Evolutionary conservation across 495 filamentous ascomycete species (phyloP), one percentile per base, ranked within the genome.

Genomic region (Penicillium macrosclerotiorum): DNA sequence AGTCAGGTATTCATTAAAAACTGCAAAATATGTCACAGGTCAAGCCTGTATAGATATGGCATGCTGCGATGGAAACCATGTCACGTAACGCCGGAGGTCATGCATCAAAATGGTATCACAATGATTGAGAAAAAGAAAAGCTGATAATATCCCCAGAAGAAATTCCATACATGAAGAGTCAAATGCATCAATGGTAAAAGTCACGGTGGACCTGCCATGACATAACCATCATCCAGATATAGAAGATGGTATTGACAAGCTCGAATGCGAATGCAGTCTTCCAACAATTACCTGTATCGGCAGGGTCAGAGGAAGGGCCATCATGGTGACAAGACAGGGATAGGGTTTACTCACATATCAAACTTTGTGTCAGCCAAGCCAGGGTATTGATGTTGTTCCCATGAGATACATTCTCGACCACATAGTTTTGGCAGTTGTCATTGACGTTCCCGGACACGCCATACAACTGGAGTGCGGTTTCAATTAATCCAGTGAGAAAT

Each of bases 181-280:
- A 20, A 8, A 47, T 8, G 30, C 17, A 44, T 45, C 23, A 53
- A 39, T 60, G 47, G 24, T 42, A 60, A 42, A 77, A 47, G 60
- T 87, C 80, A 36, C 78, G 75, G 70, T 88, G 85, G 11, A 98
- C 93, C 65, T 95, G 88, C 68, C 83, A 87, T 13, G 85, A 83
- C 83, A 97, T 89, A 35, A 97, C 71, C 63, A 96, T 90, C 74
- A 97, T 92, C 91, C 90, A 97, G 5, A 96, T 54, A 58, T 95
- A 79, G 60, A 96, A 94, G 19, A 97, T 78, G 8, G 74, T 80
- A 36, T 88, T 92, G 4, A 95, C 77, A 37, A 95, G 64, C 52
- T 83, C 86, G 56, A 82, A 73, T 13, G 78, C 75, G 63, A 83
- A 83, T 1, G 75, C 76, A 0, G 80, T 76, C 55, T 77, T 78